Base-by-base conservation (phyloP, 2,329 filamentous ascomycete genomes). In the Periglandula ipomoeae region DNA sequence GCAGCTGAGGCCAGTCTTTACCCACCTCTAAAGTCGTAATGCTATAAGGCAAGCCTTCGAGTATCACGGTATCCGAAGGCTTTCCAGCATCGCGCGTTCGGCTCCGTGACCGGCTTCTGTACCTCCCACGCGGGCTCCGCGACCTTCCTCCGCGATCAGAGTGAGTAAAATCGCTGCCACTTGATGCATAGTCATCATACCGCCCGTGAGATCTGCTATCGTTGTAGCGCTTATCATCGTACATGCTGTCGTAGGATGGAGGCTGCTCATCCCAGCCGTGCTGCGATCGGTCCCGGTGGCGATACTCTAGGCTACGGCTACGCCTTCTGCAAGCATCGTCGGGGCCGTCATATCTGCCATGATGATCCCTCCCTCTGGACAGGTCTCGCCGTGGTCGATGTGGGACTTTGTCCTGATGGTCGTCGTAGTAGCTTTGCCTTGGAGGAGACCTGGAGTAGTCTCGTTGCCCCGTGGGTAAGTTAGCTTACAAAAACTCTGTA, bases 1-100 rank as follows among this genome's bases (percentile, higher is more conserved):
- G 10, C 6, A 49, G 42, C 51, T 43, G 47, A 20, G 46, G 46
- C 38, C 48, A 49, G 24, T 52, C 47, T 22, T 22, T 15, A 40
- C 51, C 19, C n/a, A 79, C 75, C 65, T 78, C 73, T 60, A 69
- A 67, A 61, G 73, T 66, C 50, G 72, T 71, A 51, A 76, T 65
- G 48, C 70, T 70, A 50, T 65, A 59, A 27, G 75, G 73, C 48
- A 80, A 56, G 47, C 75, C 75, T 57, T 81, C 76, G 39, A 81
- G 64, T 47, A 80, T 76, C 46, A 80, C 66, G 30, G 73, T 77
- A 52, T 75, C 69, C 53, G 67, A 74, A 27, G 73, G 73, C 50
- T 56, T 59, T 44, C 69, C 69, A 24, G 68, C 65, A 42, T 69
- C 66, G 44, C 61, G 62, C 30, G 54, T 61, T 30, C 61, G 67